These are phyloP conservation scores for Ehretia macrophylla DNA, from an alignment of 257 asterid species.

Conservation along the genomic window DNA sequence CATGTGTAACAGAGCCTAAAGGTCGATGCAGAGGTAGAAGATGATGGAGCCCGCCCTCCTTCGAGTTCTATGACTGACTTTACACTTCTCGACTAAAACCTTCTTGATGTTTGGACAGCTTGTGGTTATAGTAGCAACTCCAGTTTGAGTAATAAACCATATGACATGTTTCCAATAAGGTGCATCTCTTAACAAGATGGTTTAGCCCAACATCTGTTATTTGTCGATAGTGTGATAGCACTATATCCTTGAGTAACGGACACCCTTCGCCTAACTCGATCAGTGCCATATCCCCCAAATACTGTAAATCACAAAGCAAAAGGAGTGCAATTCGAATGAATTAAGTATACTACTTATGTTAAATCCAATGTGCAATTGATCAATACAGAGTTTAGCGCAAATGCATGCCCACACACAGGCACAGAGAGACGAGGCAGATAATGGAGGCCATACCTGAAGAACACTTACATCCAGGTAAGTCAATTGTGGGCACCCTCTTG, in stretches of 20 bases:
- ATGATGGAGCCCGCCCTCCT: slow-evolving; percentile 80
- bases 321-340: too few relatives aligned
- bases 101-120: slow-evolving; percentile 57
- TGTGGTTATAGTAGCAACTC: slow-evolving; percentile 67
- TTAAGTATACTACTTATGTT: too few relatives aligned
- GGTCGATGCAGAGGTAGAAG: slow-evolving; percentile 70
- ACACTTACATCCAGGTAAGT: slow-evolving; percentile 77
- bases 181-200: slow-evolving; percentile 53
- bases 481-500: slow-evolving; percentile 81
- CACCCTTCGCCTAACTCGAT: slow-evolving; percentile 72
- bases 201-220: slow-evolving; percentile 62
- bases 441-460: slow-evolving; percentile 58
- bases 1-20: slow-evolving; percentile 14
- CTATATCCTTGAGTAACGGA: slow-evolving; percentile 64
- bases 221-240: slow-evolving; percentile 79
- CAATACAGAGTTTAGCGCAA: background rate
- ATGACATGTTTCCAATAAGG: slow-evolving; percentile 60
- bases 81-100: slow-evolving; percentile 70
- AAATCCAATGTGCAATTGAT: too few relatives aligned
- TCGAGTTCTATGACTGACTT: slow-evolving; percentile 73
- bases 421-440: slow-evolving; percentile 2
- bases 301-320: slow-evolving; percentile 38
- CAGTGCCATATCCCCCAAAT: slow-evolving; percentile 68
- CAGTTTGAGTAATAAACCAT: slow-evolving; percentile 66
- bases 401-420: too few relatives aligned